Base-by-base conservation (phyloP, 164 flowering plant species). In the Berberis vulgaris region DNA sequence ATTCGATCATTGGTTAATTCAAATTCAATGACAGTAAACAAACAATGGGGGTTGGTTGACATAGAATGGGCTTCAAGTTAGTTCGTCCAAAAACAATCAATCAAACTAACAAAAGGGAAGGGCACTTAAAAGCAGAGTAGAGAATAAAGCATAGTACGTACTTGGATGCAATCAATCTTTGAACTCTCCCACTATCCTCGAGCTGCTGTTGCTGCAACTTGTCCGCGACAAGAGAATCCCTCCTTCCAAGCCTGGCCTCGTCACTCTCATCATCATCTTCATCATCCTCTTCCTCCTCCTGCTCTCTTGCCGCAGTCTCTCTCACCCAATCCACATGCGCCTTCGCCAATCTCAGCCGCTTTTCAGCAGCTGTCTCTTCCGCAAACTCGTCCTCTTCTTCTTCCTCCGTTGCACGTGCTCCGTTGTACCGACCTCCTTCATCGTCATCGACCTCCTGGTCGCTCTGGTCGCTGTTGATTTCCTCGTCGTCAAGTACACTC, bases 111-210 rank as follows among this genome's bases (percentile, higher is more conserved):
- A 57, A 41, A 63, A 49, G 54, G 26, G 26, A 26, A 26, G 26
- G 1, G 47, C 13, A 59, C 10, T 46, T 7, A 38, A 5, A 42
- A 5, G 10, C 39, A 5, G 4, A 4, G n/a, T 53, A 43, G n/a
- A 58, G 12, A 5, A 13, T 4, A 60, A 1, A 26, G 26, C 26
- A 26, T 26, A 26, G 26, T 26, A 26, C 26, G 26, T 71, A 86
- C 97, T 89, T 87, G 2, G 91, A 81, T 7, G 97, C 96, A 71
- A 94, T 73, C 49, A 69, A 56, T 75, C 86, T 76, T 13, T 91
- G 76, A 45, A 78, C 72, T 3, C 97, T 78, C 2, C 97, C 97
- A 54, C 88, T 88, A 44, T 83, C 88, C 63, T 86, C 91, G 1
- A 89, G 81, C 80, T 94, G 97, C 69, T 89, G 81, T 72, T 82